Evolutionary conservation across 2,329 filamentous ascomycete genomes (phyloP), one percentile per base, ranked within the genome.

Genomic region (Tricladium varicosporioides): DNA sequence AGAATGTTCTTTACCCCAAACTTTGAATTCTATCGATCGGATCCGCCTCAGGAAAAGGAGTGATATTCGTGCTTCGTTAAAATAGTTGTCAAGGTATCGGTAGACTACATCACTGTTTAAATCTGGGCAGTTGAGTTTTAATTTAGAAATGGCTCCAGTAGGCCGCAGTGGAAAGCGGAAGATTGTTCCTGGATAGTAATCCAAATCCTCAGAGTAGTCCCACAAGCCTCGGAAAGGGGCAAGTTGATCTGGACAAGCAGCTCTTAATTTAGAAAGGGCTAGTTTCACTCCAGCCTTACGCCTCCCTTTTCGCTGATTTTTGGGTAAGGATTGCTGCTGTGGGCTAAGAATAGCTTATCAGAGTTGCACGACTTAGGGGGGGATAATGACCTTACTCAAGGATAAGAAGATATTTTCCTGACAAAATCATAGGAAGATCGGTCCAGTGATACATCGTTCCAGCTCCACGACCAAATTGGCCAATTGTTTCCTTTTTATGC

Each of bases 391-490:
- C 22, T 27, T 27, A 27, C 22, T 73, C 71, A 1, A 73, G 62
- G 15, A 73, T 70, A 7, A 73, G 54, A 14, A 70, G 62, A 31
- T 50, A 70, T 14, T 64, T 60, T 2, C 69, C 69, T 0, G 70
- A 70, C n/a, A 73, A 52, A 11, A 73, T 63, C 61, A 70, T 69
- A 5, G 71, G 71, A 40, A 67, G 64, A 48, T 71, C 69, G 11
- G 70, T 72, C 60, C 67, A 73, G 48, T 73, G 71, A 58, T 68
- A 73, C 70, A 72, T 72, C 2, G 69, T 73, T 49, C 72, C 65
- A 7, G 69, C 68, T 2, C 71, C 71, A 33, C 70, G 58, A 3
- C 71, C 71, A 55, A 72, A 73, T 57, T 69, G 69, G 9, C 71
- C 71, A 16, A 72, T 72, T 3, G 64, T 64, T 1, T 58, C 59